Evolutionary conservation across 2,329 filamentous ascomycete genomes (phyloP), one percentile per base, ranked within the genome.

Genomic region (Neofusicoccum umdonicola): DNA sequence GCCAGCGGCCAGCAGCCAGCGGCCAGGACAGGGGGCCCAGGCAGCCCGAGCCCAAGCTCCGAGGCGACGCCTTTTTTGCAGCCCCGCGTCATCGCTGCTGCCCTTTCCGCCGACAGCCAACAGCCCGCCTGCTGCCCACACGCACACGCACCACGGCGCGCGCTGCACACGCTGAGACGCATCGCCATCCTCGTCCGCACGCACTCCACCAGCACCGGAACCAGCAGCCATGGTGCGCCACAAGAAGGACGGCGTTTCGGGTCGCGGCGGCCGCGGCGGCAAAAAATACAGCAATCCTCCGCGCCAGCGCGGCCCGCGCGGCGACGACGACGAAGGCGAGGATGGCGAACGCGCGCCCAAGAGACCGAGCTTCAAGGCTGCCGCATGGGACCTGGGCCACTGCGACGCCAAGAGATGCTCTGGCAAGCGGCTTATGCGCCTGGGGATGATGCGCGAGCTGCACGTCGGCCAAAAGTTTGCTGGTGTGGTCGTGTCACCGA

Each of bases 321-420:
- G 79, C 73, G 74, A 74, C 67, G 71, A 79, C 58, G 54, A 78
- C 63, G 79, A 80, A 66, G 76, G 81, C 62, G 74, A 77, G 17
- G 70, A 72, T 50, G 71, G 70, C 67, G 70, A 66, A 64, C 69
- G 19, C 57, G 68, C 31, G 71, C 69, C 44, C 67, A 69, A 52
- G 65, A 69, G 42, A 72, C 73, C 62, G 70, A 75, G 65, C 70
- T 97, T 93, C 85, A 96, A 96, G 80, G 94, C 95, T 56, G 95
- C 94, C 66, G 97, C 94, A 77, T 99, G 95, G 95, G 95, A 99
- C 74, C 84, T 99, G 39, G 94, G 93, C 67, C 95, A 99, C 81
- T 99, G 95, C 82, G 95, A 99, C 74, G 92, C 94, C 8, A 98
- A 97, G 78, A 85, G 94, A 71, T 99, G 95, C 80, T 97, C 93